A percentile compares a stretch with the other conserved stretches of the same genome.
Conservation (phyloP, 2,329 filamentous ascomycete species). For the Xylariaceae sp. region DNA sequence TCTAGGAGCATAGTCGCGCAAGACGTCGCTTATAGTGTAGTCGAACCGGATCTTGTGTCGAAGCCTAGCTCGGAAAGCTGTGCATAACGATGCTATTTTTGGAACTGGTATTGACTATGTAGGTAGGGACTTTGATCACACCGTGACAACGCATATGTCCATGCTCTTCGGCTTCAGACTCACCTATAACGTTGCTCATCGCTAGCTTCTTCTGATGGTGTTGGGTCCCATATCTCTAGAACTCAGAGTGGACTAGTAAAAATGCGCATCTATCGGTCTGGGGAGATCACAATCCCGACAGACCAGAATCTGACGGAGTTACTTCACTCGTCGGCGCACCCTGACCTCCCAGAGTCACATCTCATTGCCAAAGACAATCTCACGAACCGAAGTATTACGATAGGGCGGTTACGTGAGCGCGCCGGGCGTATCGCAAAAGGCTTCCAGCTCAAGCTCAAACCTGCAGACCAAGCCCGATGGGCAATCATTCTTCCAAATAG, state of each 20-base stretch:
- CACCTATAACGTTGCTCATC: not conserved
- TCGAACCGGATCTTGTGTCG: not conserved
- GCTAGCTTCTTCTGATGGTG: not conserved
- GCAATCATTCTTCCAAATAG: conserved; percentile 53
- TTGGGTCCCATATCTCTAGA: not conserved
- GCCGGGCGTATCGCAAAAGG: conserved; percentile 51
- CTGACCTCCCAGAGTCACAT: conserved; percentile 49
- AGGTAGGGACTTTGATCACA: not conserved
- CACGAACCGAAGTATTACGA: conserved; percentile 52
- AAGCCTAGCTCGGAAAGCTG: not conserved
- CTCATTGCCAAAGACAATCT: conserved; percentile 52
- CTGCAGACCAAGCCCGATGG: conserved; percentile 48
- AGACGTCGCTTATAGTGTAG: not conserved
- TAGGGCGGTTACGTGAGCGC: conserved; percentile 50
- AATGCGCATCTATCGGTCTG: conserved; percentile 46
- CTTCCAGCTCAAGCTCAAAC: conserved; percentile 42
- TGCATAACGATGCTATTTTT: not conserved
- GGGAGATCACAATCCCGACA: conserved; percentile 44
- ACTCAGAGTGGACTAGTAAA: not conserved
- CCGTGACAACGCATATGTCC: too few relatives aligned
- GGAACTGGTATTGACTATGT: not conserved
- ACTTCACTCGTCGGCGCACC: conserved; percentile 46
- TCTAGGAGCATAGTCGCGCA: conserved; percentile 2
- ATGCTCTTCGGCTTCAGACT: too few relatives aligned
- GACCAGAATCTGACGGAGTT: conserved; percentile 53